These are phyloP conservation scores for Raddia guianensis DNA, from an alignment of 176 grass and related monocot genomes.

Conservation along the genomic window DNA sequence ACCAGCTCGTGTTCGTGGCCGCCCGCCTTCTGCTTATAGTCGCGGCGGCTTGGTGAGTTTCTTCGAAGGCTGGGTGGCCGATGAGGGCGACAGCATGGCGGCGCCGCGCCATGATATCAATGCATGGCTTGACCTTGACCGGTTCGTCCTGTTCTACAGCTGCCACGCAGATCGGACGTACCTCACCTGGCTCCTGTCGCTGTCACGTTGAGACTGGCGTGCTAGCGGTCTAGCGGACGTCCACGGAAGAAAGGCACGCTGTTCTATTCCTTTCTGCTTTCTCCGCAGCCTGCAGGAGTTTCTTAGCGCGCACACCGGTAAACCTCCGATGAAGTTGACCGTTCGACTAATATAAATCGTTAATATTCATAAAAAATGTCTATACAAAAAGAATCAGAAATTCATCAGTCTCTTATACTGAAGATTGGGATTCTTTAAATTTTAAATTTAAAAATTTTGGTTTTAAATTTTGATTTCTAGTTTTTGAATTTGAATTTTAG, in stretches of 20 bases:
- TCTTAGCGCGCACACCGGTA: too few relatives aligned
- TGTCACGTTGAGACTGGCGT: background rate
- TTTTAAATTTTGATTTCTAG: too few relatives aligned
- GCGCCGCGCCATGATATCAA: background rate
- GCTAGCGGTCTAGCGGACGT: background rate
- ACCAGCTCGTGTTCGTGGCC: background rate
- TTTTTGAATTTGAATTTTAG: too few relatives aligned
- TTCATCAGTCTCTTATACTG: too few relatives aligned
- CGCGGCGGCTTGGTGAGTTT: background rate
- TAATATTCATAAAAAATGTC: too few relatives aligned
- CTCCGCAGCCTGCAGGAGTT: background rate
- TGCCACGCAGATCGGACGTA: background rate
- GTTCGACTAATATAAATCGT: too few relatives aligned
- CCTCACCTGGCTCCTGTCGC: background rate
- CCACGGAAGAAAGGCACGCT: conserved; percentile 11
- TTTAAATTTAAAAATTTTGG: too few relatives aligned
- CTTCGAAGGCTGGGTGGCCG: background rate
- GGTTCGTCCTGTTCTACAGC: background rate
- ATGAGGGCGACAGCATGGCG: background rate
- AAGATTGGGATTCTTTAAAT: too few relatives aligned
- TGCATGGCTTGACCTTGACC: conserved; percentile 3
- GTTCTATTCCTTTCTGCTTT: background rate
- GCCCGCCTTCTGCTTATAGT: background rate
- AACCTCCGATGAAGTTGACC: too few relatives aligned
- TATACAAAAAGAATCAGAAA: too few relatives aligned